These are phyloP conservation scores for Chaetoscypha palmicola DNA, from an alignment of 2,329 filamentous ascomycete species.

Conservation along the genomic window DNA sequence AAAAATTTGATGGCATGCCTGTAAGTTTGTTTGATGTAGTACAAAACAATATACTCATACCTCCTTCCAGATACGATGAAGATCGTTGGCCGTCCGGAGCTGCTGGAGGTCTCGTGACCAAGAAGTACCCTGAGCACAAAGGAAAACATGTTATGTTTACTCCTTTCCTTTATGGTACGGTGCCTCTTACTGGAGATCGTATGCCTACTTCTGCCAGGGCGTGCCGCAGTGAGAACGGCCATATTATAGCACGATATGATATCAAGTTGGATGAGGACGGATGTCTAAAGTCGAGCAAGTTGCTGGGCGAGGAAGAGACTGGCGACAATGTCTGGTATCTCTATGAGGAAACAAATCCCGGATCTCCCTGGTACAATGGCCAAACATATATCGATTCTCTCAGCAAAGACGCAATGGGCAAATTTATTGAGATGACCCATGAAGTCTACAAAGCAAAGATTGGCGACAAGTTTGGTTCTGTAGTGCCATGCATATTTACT, in stretches of 20 bases:
- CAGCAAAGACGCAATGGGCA: slow-evolving; percentile 24
- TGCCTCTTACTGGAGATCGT: slow-evolving; percentile 12
- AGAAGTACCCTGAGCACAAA: slow-evolving; percentile 25
- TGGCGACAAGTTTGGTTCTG: slow-evolving; percentile 27
- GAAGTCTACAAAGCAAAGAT: slow-evolving; percentile 28
- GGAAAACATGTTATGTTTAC: slow-evolving; percentile 29
- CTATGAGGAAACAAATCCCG: slow-evolving; percentile 29
- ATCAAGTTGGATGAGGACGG: slow-evolving; percentile 24
- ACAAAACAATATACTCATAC: too few relatives aligned
- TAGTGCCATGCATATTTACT: slow-evolving; percentile 30
- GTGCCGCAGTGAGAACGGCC: slow-evolving; percentile 22
- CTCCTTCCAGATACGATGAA: slow-evolving; percentile 25
- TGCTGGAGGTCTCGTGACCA: slow-evolving; percentile 27
- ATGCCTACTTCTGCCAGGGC: slow-evolving; percentile 3
- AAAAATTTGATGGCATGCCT: slow-evolving; percentile 31
- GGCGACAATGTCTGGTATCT: slow-evolving; percentile 29
- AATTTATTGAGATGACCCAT: slow-evolving; percentile 30
- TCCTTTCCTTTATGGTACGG: slow-evolving; percentile 5
- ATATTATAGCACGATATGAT: slow-evolving; percentile 25
- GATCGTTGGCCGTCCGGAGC: slow-evolving; percentile 31
- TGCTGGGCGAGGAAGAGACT: slow-evolving; percentile 18
- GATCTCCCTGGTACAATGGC: slow-evolving; percentile 30
- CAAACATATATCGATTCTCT: slow-evolving; percentile 31
- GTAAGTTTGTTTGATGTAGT: slow-evolving; percentile 12
- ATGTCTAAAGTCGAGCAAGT: slow-evolving; percentile 20